Evolutionary conservation across 2,329 filamentous ascomycete genomes (phyloP), one percentile per base, ranked within the genome.

Genomic region (Coniochaeta sp.): DNA sequence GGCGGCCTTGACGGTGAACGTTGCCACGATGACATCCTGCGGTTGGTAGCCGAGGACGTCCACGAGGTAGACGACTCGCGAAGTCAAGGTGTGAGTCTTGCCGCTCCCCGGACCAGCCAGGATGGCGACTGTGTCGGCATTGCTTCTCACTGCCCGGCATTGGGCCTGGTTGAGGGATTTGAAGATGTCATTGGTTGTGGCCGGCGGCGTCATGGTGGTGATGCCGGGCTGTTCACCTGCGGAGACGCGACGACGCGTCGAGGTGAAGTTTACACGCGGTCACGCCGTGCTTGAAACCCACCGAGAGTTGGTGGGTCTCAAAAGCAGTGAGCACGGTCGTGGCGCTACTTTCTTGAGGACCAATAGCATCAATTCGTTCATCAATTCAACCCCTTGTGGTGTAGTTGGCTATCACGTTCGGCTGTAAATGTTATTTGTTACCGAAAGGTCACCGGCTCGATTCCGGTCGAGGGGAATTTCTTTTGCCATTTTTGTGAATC

Each of bases 1-100:
- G 19, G 93, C 91, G 1, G 95, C 93, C 73, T 98, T 98, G 72
- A 96, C 92, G 1, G 95, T 99, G 71, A 99, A 99, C 0, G 93
- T 98, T 63, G 93, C 95, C 62, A 97, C 93, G 62, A 99, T 87
- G 68, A 98, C 87, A 76, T 97, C 91, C 76, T 89, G 86, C 68
- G 93, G 93, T 60, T 85, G 83, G 67, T 91, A 84, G 47, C 87
- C 85, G 66, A 85, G 77, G 67, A 89, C 80, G 58, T 88, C 84
- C 59, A 97, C 83, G 33, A 97, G 85, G 81, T 93, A 96, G 67
- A 93, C 93, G 61, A 97, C 91, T 63, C 95, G 89, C 52, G 93
- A 91, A 0, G 93, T 96, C 59, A 99, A 81, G 0, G 95, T 98
- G 73, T 97, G 96, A 16, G 93, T 99, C 75, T 99, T 98, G 22